Base-by-base conservation (phyloP, 2,329 filamentous ascomycete genomes). In the Alternaria incomplexa region DNA sequence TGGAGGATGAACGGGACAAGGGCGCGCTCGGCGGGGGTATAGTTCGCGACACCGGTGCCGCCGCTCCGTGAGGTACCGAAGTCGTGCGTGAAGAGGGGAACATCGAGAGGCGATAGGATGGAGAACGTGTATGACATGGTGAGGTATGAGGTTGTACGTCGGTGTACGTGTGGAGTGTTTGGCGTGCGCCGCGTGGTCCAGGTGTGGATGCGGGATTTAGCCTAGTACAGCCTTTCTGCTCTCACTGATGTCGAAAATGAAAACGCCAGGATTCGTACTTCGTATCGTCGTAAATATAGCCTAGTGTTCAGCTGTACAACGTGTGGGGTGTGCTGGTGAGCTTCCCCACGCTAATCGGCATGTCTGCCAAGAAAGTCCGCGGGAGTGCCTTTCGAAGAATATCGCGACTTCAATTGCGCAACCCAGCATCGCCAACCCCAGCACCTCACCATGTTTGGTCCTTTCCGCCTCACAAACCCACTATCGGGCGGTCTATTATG, bases 1-100 rank as follows among this genome's bases (percentile, higher is more conserved):
- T 99, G 95, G 30, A 97, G 89, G 77, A 98, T 93, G 84, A 99
- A 98, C 81, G 97, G 96, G 83, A 97, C 97, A 86, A 97, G 91
- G 80, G 97, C 93, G 67, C 93, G 90, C 58, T 95, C 91, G 75
- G 96, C 90, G 69, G 97, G 92, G 62, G 88, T 89, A 85, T 97
- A 98, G 77, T 92, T 91, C 64, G 95, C 88, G 78, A 93, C 86
- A 72, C 96, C 96, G 85, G 98, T 96, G 78, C 95, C 95, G 82
- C 95, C 94, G 73, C 93, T 91, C 81, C 97, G 97, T 44, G 93
- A 97, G 43, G 95, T 97, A 74, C 96, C 96, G 80, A 99, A 99
- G 78, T 97, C 94, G 81, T 96, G 89, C 83, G 97, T 95, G 83
- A 98, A 99, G 71, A 99, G 88, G 32, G 96, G 95, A 78, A 95